Evolutionary conservation across 2,329 filamentous ascomycete genomes (phyloP), one percentile per base, ranked within the genome.

Genomic region (Trichoderma polysporum): DNA sequence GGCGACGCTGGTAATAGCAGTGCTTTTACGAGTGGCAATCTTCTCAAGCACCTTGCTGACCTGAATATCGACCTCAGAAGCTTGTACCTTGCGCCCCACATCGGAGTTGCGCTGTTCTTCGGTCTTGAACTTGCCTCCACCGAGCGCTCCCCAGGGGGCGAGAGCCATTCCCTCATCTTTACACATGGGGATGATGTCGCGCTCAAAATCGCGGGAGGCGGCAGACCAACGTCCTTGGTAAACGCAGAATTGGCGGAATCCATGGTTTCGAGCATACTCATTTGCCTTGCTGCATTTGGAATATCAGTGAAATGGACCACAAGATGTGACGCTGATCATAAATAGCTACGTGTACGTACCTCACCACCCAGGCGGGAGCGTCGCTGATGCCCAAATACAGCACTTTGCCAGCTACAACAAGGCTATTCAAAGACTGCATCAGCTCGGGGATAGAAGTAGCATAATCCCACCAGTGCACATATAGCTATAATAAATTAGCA

Each of bases 391-490:
- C 90, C 0, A 92, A 80, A 70, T 91, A 91, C 17, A 81, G 66
- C 0, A 91, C 88, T 71, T 91, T 91, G 19, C 89, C 88, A 6
- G 81, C 74, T 0, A 75, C 67, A 0, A 91, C 87, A 12, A 90
- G 79, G 22, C 82, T 78, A 73, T 91, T 89, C 50, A 91, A 81
- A 0, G 83, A 83, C 67, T 91, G 87, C 90, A 92, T 92, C 53
- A 92, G 61, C 73, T 92, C 89, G 0, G 85, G 81, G 56, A 91
- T 86, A 0, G 83, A 84, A n/a, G 86, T 87, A n/a, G 83, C 86
- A 72, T 84, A 89, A 74, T 91, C 89, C 88, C 88, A 91, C 85
- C 85, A 88, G 70, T 89, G 87, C 37, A 88, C 80, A 62, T 87
- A 89, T 2, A 88, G 80, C 82, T 85, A 19, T 13, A 17, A 45